Base-by-base conservation (phyloP, 2,329 filamentous ascomycete genomes). In the Penicillium italicum region DNA sequence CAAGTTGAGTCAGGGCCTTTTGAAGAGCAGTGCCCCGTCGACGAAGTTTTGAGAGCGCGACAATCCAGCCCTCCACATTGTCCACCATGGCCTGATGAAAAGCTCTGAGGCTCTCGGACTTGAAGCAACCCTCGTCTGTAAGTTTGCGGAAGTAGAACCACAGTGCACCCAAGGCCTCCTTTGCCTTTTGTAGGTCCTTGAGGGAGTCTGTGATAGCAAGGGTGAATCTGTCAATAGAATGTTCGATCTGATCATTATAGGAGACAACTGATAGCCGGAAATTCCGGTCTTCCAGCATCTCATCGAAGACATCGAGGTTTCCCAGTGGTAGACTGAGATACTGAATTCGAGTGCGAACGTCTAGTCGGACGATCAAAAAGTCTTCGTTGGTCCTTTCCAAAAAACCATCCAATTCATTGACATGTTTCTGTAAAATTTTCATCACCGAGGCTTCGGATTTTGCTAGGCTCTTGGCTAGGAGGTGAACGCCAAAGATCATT, bases 381-480 rank as follows among this genome's bases (percentile, higher is more conserved):
- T 97, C 93, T 65, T 96, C 91, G 41, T 90, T 84, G 0, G 90
- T 89, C 18, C 89, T 85, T 72, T 96, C 90, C 33, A 97, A 78
- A 67, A 96, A 97, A 66, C 88, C 87, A 73, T 97, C 94, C 30
- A 97, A 85, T 72, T 97, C 93, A 68, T 96, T 90, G 58, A 97
- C 94, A 72, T 97, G 93, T 14, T 85, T 86, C 69, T 97, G 91
- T 53, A 97, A 80, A 50, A 97, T 97, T 61, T 82, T 86, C 60
- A 96, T 87, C 12, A 97, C 93, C 70, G 96, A 90, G 33, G 85
- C 81, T 63, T 96, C 89, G 63, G 90, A 95, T 73, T 93, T 96
- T 50, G 94, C 92, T 71, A 95, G 84, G 58, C 87, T 86, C 66
- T 92, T 87, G 53, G 95, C 84, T 55, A 97, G 77, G 42, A 97